Percentiles rank a stretch among this genome's conserved stretches.
phyloP scores from a whole-genome alignment of 2,329 filamentous ascomycete species.

The Davidsoniella eucalypti region DNA sequence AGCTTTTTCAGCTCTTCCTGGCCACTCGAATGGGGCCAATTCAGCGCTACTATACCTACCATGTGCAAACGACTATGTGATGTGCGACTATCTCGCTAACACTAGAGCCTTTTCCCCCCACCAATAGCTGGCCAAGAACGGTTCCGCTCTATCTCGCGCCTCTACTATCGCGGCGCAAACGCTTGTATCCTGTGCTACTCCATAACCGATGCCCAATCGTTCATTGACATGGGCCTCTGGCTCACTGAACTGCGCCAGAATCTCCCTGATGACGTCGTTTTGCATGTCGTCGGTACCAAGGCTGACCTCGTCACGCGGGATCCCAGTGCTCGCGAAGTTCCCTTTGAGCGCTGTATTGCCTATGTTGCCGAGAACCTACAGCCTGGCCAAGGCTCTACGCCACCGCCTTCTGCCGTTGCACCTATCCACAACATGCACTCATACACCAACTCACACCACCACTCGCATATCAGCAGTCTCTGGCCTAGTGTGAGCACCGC shows the following conservation, averaged over 20 bases:
- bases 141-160: slow-evolving; percentile 81
- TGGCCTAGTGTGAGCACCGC: slow-evolving; percentile 11
- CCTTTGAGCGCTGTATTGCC: slow-evolving; percentile 88
- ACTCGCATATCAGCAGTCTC: slow-evolving; percentile 6
- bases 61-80: not conserved
- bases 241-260: slow-evolving; percentile 70
- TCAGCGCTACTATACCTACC: not conserved
- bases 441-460: slow-evolving; percentile 15
- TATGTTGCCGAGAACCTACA: slow-evolving; percentile 88
- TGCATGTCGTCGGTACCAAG: slow-evolving; percentile 93
- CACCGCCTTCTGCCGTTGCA: slow-evolving; percentile 43
- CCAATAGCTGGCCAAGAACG: slow-evolving; percentile 67
- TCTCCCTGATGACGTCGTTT: slow-evolving; percentile 58
- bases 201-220: slow-evolving; percentile 73
- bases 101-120: not conserved
- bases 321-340: slow-evolving; percentile 62
- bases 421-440: slow-evolving; percentile 19
- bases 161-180: slow-evolving; percentile 93
- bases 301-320: slow-evolving; percentile 79
- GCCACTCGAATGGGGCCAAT: not conserved
- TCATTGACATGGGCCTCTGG: slow-evolving; percentile 86
- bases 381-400: slow-evolving; percentile 49
- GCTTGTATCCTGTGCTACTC: slow-evolving; percentile 90
- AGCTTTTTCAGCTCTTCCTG: slow-evolving; percentile 7
- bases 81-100: not conserved